These are phyloP conservation scores for Tetracladium setigerum DNA, from an alignment of 495 filamentous ascomycete species.

Conservation along the genomic window DNA sequence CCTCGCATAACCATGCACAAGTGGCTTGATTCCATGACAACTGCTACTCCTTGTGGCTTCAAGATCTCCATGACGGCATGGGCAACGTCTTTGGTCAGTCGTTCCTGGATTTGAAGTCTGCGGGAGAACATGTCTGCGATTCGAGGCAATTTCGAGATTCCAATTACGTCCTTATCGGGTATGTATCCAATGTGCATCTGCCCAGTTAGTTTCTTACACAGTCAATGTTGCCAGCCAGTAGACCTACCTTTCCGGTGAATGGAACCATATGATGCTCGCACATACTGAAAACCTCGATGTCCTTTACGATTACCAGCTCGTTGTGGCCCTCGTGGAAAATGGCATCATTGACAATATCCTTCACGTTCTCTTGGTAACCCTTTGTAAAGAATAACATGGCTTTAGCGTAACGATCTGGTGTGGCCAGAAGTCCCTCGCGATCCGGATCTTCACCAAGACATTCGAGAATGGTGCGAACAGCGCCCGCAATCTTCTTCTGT, in stretches of 20 bases:
- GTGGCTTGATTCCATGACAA: slow-evolving; percentile 96
- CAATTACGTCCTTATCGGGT: slow-evolving; percentile 75
- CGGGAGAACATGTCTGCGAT: slow-evolving; percentile 97
- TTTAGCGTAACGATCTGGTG: slow-evolving; percentile 87
- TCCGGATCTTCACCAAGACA: slow-evolving; percentile 95
- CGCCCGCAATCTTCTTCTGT: slow-evolving; percentile 71
- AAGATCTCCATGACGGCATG: slow-evolving; percentile 88
- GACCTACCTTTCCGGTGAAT: slow-evolving; percentile 79
- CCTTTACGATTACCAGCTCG: slow-evolving; percentile 94
- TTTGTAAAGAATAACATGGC: slow-evolving; percentile 99
- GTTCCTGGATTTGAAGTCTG: slow-evolving; percentile 89
- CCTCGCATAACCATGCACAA: slow-evolving; percentile 80
- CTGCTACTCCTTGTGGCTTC: slow-evolving; percentile 88
- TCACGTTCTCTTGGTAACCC: slow-evolving; percentile 93
- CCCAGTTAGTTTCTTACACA: neutral
- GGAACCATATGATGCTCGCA: slow-evolving; percentile 98
- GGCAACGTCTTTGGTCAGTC: slow-evolving; percentile 92
- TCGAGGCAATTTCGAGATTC: slow-evolving; percentile 89
- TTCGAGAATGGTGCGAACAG: slow-evolving; percentile 85
- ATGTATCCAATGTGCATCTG: slow-evolving; percentile 99
- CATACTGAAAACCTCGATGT: slow-evolving; percentile 91
- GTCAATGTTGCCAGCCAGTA: neutral
- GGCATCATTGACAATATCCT: slow-evolving; percentile 86
- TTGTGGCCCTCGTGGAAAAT: slow-evolving; percentile 97
- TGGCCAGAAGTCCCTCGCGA: slow-evolving; percentile 79